Evolutionary conservation across 306 rosid genomes (phyloP).

Genomic region (Ammopiptanthus mongolicus): DNA sequence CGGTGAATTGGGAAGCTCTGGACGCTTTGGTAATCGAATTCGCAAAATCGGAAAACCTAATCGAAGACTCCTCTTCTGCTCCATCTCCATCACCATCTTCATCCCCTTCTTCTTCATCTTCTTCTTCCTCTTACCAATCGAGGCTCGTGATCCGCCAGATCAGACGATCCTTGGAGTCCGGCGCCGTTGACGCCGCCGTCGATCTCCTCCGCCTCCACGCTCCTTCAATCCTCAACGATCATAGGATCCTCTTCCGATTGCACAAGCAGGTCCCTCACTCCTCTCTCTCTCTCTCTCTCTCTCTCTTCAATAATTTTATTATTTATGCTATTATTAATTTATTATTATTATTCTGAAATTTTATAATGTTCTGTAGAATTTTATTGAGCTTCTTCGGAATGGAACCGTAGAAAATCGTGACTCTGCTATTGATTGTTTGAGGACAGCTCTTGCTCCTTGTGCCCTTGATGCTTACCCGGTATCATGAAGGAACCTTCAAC

Average conservation of each 20-base stretch:
- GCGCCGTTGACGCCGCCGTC: conserved; percentile 64
- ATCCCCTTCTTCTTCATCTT: conserved; percentile 51
- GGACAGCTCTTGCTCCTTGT: conserved; percentile 91
- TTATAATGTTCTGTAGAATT: conserved; percentile 47
- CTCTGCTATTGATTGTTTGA: conserved; percentile 74
- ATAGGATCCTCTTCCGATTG: conserved; percentile 82
- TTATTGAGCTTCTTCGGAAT: conserved; percentile 87
- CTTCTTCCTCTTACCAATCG: conserved; percentile 81
- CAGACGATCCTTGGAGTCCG: conserved; percentile 69
- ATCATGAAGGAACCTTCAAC: not conserved
- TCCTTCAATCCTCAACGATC: conserved; percentile 82
- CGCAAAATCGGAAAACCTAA: conserved; percentile 85
- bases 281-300: too few species aligned
- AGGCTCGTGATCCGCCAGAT: conserved; percentile 76
- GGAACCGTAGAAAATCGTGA: conserved; percentile 75
- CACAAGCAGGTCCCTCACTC: conserved; percentile 99
- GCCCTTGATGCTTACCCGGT: conserved; percentile 99
- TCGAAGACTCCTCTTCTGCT: conserved; percentile 47
- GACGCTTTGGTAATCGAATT: conserved; percentile 79
- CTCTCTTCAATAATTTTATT: not conserved
- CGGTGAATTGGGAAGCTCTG: conserved; percentile 92
- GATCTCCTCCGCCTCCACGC: conserved; percentile 74
- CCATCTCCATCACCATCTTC: conserved; percentile 36
- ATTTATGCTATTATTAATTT: not conserved
- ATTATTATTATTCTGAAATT: not conserved